These are phyloP conservation scores for barley (Hordeum vulgare) DNA, from an alignment of 176 grass and related monocot genomes.

Conservation along the genomic window DNA sequence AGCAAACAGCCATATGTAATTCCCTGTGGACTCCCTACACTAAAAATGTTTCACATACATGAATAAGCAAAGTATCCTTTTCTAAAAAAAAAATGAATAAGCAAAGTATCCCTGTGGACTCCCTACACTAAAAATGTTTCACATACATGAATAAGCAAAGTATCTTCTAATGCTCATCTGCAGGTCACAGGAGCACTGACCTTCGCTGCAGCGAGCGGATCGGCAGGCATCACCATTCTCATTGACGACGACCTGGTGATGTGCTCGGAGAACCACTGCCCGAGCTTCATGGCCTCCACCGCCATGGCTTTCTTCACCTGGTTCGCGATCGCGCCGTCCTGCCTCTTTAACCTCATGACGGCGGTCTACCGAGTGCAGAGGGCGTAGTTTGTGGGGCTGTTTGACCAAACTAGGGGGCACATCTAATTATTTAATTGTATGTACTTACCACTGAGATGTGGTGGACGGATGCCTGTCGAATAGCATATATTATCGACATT, in stretches of 20 bases:
- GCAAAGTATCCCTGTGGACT: too few species aligned
- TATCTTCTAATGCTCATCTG: neutral
- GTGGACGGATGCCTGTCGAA: neutral
- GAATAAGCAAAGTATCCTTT: neutral
- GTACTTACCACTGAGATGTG: neutral
- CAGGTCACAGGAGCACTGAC: constrained; percentile 81
- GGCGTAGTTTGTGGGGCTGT: neutral
- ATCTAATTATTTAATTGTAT: constrained; percentile 8
- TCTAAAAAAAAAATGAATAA: too few species aligned
- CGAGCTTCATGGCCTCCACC: constrained; percentile 67
- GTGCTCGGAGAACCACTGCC: constrained; percentile 63
- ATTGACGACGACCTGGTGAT: constrained; percentile 65
- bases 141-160: neutral
- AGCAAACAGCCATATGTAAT: neutral
- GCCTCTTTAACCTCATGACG: constrained; percentile 75
- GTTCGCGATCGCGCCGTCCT: constrained; percentile 77
- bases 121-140: too few species aligned
- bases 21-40: neutral
- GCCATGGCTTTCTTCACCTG: constrained; percentile 90
- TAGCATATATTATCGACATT: constrained; percentile 5
- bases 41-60: neutral
- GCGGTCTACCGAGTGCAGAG: constrained; percentile 42
- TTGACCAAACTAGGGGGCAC: neutral
- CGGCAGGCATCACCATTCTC: constrained; percentile 82
- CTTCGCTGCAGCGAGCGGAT: constrained; percentile 73